Percentiles rank a stretch among this genome's conserved stretches.
Conservation (phyloP, 202 grass and related monocot genomes). For the Hordeum pubiflorum region DNA sequence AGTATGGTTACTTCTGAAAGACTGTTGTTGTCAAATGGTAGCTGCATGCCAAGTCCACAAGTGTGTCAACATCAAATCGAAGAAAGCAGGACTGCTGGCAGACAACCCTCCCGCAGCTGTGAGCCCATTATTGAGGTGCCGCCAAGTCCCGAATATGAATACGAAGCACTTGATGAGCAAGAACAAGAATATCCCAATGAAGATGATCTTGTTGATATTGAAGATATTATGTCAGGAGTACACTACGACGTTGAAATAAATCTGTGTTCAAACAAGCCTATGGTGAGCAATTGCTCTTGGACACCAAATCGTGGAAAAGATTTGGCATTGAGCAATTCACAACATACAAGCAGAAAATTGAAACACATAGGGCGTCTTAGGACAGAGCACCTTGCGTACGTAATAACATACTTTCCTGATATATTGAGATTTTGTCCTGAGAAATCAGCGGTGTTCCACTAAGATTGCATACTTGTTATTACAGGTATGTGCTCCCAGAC, state of each 20-base stretch:
- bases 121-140: conserved; percentile 50
- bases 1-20: conserved; percentile 21
- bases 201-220: conserved; percentile 33
- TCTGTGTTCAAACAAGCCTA: conserved; percentile 35
- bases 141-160: conserved; percentile 40
- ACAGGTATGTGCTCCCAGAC: conserved; percentile 77
- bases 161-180: conserved; percentile 15
- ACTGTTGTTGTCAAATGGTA: conserved; percentile 6
- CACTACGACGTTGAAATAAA: conserved; percentile 32
- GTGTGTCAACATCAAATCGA: conserved; percentile 10
- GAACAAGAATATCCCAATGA: not conserved
- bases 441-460: conserved; percentile 12
- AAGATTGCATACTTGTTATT: conserved; percentile 26
- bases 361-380: conserved; percentile 41
- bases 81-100: conserved; percentile 26
- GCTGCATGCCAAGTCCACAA: conserved; percentile 10
- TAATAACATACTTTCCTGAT: not conserved
- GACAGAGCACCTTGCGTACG: conserved; percentile 47
- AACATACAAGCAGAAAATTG: conserved; percentile 2
- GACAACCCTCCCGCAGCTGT: not conserved
- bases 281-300: conserved; percentile 20
- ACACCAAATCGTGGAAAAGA: conserved; percentile 38
- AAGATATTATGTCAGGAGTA: conserved; percentile 32
- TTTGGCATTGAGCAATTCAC: conserved; percentile 17
- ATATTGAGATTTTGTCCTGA: conserved; percentile 10